phyloP scores from a whole-genome alignment of 2,329 filamentous ascomycete genomes.

The Venturia aucupariae region DNA sequence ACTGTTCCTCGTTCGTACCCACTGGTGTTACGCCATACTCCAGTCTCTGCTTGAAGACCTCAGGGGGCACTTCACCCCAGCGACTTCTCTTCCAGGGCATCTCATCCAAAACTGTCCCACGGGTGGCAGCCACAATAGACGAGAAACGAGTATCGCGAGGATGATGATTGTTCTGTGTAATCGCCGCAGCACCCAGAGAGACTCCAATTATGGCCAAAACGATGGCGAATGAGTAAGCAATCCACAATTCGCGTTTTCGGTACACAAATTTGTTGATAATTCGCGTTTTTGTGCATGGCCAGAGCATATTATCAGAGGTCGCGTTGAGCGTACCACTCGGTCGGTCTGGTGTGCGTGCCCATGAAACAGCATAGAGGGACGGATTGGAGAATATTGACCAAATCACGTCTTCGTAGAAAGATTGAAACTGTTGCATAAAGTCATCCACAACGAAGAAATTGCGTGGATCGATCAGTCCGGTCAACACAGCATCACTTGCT shows the following conservation, averaged over 20 bases:
- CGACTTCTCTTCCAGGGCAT: neutral
- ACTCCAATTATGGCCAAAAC: conserved; percentile 23
- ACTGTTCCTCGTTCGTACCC: neutral
- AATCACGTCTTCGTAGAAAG: conserved; percentile 29
- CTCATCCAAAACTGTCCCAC: conserved; percentile 28
- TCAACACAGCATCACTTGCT: conserved; percentile 18
- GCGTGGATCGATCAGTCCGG: conserved; percentile 23
- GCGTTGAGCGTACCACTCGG: neutral
- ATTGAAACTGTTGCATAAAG: conserved; percentile 23
- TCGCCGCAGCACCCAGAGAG: conserved; percentile 25
- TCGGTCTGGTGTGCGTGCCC: neutral
- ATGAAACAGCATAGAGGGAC: conserved; percentile 17
- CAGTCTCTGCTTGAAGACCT: neutral
- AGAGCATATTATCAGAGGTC: neutral
- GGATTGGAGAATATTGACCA: conserved; percentile 28
- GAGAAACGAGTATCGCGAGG: conserved; percentile 28
- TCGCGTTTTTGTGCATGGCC: conserved; percentile 19
- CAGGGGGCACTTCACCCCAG: neutral
- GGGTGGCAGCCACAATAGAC: conserved; percentile 29
- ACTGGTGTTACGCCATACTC: neutral
- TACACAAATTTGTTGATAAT: conserved; percentile 26
- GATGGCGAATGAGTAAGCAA: conserved; percentile 28
- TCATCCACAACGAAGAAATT: conserved; percentile 19
- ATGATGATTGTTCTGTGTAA: conserved; percentile 26
- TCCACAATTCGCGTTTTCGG: conserved; percentile 25